Base-by-base conservation (phyloP, 495 filamentous ascomycete genomes). In the Neurospora sp. region DNA sequence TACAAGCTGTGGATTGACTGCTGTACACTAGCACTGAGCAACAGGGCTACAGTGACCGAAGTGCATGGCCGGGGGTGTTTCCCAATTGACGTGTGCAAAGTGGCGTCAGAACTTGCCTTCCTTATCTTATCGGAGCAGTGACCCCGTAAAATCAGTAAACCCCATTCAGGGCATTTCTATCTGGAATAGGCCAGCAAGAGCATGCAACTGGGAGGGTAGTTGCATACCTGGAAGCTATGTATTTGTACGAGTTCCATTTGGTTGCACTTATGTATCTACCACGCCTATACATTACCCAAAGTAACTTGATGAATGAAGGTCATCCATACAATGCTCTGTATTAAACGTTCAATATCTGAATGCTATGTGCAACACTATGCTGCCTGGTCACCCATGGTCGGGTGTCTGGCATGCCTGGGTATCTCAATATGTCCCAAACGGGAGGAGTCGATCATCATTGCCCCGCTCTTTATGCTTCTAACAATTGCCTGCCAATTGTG, bases 61-160 rank as follows among this genome's bases (percentile, higher is more conserved):
- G 41, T 42, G 16, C 44, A 31, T 27, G 42, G n/a, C n/a, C n/a
- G n/a, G n/a, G n/a, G 41, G 20, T 68, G 53, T 38, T 38, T 69
- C 22, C 71, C 42, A 35, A 40, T 35, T 44, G 42, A 35, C 40
- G 48, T 38, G 39, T 35, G 39, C 53, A 61, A 61, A 53, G 35
- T 70, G 68, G 70, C 73, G 73, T 70, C 70, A 72, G 61, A 74
- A 74, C 41, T 74, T 72, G 5, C 16, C 72, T 71, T 61, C 22
- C 22, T 61, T 71, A 71, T 69, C 72, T 74, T 74, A 74, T 74
- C 72, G 31, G 53, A 14, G 20, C 5, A 7, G 12, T 12, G 0
- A 2, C 46, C 11, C 48, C 48, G 48, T 2, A 53, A 53, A 4
- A 12, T 27, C 9, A 27, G 4, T 53, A 9, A 11, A 22, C 10